phyloP scores from a whole-genome alignment of 2,329 filamentous ascomycete genomes.

The Fusarium luffae region DNA sequence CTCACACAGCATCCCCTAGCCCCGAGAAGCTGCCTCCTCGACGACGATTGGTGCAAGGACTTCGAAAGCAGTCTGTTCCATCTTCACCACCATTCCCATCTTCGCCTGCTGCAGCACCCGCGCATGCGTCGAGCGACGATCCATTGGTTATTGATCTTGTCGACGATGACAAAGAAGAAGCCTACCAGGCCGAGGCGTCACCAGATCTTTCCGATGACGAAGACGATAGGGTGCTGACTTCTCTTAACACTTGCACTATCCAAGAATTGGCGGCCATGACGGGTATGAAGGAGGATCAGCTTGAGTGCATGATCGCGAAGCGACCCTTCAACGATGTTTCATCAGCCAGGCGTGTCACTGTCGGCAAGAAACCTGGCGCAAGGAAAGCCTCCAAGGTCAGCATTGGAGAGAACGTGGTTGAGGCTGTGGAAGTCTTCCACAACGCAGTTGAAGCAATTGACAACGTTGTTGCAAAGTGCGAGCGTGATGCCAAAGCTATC shows the following conservation, averaged over 20 bases:
- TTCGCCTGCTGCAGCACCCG: conserved; percentile 24
- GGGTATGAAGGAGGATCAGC: conserved; percentile 75
- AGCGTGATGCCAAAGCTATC: conserved; percentile 71
- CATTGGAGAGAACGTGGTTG: conserved; percentile 64
- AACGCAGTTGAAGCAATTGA: conserved; percentile 86
- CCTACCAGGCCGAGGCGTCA: conserved; percentile 52
- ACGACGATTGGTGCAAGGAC: conserved; percentile 53
- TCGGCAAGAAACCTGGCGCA: conserved; percentile 60
- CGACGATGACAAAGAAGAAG: conserved; percentile 57
- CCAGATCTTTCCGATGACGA: conserved; percentile 48
- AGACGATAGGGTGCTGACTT: conserved; percentile 71
- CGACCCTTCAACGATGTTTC: conserved; percentile 78
- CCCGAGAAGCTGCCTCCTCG: conserved; percentile 48
- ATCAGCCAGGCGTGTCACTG: conserved; percentile 72
- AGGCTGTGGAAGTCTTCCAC: conserved; percentile 75
- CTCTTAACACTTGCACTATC: conserved; percentile 82
- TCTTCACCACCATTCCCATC: conserved; percentile 39
- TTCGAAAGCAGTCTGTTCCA: conserved; percentile 44
- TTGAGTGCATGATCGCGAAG: conserved; percentile 75
- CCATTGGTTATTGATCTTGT: conserved; percentile 51
- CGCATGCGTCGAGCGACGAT: conserved; percentile 49
- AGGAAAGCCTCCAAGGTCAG: conserved; percentile 58
- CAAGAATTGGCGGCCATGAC: conserved; percentile 86
- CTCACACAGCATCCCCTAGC: conserved; percentile 42
- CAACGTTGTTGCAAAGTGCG: conserved; percentile 80